Evolutionary conservation across 345 rosid genomes (phyloP).

Genomic region (Sonneratia caseolaris): DNA sequence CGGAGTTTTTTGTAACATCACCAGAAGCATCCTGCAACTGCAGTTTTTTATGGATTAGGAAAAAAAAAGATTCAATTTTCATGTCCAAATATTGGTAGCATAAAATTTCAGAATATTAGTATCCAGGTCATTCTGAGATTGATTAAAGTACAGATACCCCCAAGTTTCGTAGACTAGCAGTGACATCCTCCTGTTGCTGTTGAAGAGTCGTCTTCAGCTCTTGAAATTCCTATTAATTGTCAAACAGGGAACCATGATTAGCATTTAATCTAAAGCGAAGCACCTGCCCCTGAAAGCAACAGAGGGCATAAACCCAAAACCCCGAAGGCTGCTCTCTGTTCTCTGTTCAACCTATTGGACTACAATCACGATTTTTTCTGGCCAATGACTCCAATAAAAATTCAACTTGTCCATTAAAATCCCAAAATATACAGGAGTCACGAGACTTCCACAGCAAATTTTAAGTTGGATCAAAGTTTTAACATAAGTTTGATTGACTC

Average conservation of each 20-base stretch:
- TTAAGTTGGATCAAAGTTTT: neutral
- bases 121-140: neutral
- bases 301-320: no score
- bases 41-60: constrained; percentile 3
- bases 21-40: constrained; percentile 50
- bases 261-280: neutral
- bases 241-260: neutral
- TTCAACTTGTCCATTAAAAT: neutral
- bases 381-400: neutral
- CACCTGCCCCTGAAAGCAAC: neutral
- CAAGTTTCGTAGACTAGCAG: constrained; percentile 50
- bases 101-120: neutral
- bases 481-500: neutral
- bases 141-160: constrained; percentile 33
- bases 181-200: constrained; percentile 77
- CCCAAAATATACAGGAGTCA: neutral
- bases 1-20: constrained; percentile 31
- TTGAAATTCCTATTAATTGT: constrained; percentile 51
- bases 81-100: neutral
- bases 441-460: neutral
- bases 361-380: neutral
- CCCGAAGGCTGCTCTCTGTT: neutral
- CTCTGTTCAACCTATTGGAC: neutral
- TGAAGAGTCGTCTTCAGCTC: constrained; percentile 60
- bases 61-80: constrained; percentile 1